Evolutionary conservation across 2,329 filamentous ascomycete species (phyloP).

Genomic region (Corinectria fuckeliana): DNA sequence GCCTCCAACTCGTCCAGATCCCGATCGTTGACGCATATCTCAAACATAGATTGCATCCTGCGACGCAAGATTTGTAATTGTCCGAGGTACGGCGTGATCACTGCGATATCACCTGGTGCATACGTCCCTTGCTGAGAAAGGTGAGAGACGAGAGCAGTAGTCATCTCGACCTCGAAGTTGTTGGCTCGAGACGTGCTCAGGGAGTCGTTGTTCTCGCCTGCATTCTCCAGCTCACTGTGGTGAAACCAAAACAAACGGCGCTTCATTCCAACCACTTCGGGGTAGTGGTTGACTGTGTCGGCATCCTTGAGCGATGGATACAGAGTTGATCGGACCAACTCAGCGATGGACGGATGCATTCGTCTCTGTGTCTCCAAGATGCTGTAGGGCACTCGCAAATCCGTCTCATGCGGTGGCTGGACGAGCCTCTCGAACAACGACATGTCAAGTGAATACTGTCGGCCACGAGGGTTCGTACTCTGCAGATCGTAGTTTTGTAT

Average conservation of each 20-base stretch:
- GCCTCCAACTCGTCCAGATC: slow-evolving; percentile 60
- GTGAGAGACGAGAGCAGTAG: slow-evolving; percentile 66
- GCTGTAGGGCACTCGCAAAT: slow-evolving; percentile 30
- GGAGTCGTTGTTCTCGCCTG: slow-evolving; percentile 38
- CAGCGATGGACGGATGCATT: slow-evolving; percentile 69
- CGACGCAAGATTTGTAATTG: slow-evolving; percentile 60
- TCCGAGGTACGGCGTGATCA: slow-evolving; percentile 71
- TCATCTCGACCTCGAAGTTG: slow-evolving; percentile 68
- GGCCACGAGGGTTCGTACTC: slow-evolving; percentile 43
- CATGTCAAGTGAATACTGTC: slow-evolving; percentile 23
- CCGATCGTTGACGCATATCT: slow-evolving; percentile 68
- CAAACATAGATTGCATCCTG: slow-evolving; percentile 55
- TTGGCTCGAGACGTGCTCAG: slow-evolving; percentile 59
- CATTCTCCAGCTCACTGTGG: slow-evolving; percentile 57
- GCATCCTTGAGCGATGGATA: slow-evolving; percentile 65
- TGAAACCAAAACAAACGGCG: slow-evolving; percentile 66
- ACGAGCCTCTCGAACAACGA: slow-evolving; percentile 51
- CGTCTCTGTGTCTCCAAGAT: slow-evolving; percentile 65
- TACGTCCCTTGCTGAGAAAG: slow-evolving; percentile 71
- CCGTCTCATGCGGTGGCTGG: slow-evolving; percentile 20
- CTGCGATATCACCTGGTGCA: slow-evolving; percentile 65
- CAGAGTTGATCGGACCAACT: slow-evolving; percentile 61
- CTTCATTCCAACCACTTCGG: slow-evolving; percentile 60
- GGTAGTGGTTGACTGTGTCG: slow-evolving; percentile 45
- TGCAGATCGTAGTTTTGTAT: slow-evolving; percentile 54